A percentile compares a stretch with the other conserved stretches of the same genome.
These are phyloP conservation scores for Leccinum uliginosum DNA, from an alignment of 768 basidiomycete genomes.

Conservation along the genomic window DNA sequence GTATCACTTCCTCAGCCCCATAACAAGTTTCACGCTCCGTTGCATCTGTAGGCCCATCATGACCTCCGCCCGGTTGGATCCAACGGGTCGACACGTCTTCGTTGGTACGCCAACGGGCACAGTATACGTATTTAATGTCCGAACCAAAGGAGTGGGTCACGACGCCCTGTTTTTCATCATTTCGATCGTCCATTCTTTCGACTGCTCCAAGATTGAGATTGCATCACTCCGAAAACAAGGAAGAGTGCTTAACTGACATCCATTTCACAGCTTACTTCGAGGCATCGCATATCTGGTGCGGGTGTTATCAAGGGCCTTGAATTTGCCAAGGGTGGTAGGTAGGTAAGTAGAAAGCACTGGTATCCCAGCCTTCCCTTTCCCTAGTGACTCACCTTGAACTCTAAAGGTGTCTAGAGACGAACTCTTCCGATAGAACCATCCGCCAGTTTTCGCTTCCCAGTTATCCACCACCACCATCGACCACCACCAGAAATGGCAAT, in stretches of 20 bases:
- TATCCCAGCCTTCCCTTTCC: background rate
- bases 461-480: slow-evolving; percentile 34
- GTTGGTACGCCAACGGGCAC: slow-evolving; percentile 79
- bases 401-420: slow-evolving; percentile 72
- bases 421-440: slow-evolving; percentile 88
- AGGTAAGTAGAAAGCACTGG: slow-evolving; percentile 38
- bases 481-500: slow-evolving; percentile 21
- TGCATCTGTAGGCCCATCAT: slow-evolving; percentile 49
- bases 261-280: slow-evolving; percentile 59
- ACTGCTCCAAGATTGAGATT: background rate
- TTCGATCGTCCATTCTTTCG: background rate
- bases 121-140: slow-evolving; percentile 82
- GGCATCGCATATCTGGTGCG: slow-evolving; percentile 71
- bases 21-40: background rate
- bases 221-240: background rate
- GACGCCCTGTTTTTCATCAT: background rate
- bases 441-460: slow-evolving; percentile 79
- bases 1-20: background rate
- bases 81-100: slow-evolving; percentile 81
- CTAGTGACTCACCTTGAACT: background rate
- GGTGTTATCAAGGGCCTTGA: slow-evolving; percentile 81
- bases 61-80: slow-evolving; percentile 73
- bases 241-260: background rate
- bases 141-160: slow-evolving; percentile 63
- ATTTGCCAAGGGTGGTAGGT: slow-evolving; percentile 82